phyloP scores from a whole-genome alignment of 2,329 filamentous ascomycete genomes.

The Talaromyces albobiverticillius region DNA sequence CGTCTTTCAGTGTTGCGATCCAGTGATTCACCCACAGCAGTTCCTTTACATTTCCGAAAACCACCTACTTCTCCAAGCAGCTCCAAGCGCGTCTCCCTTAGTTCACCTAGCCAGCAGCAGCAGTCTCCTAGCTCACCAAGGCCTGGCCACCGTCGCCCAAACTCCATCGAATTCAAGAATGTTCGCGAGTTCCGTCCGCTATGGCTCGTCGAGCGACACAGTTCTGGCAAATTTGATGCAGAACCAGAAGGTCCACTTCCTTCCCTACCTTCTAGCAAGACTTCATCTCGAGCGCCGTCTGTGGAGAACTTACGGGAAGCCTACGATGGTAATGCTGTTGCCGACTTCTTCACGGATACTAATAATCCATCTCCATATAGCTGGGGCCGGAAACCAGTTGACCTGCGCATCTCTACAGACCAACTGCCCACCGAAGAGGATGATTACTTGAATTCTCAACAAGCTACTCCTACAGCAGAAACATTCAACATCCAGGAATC shows the following conservation, averaged over 20 bases:
- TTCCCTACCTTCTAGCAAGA: conserved; percentile 51
- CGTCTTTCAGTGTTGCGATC: conserved; percentile 28
- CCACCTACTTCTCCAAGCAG: conserved; percentile 46
- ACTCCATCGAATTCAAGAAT: conserved; percentile 52
- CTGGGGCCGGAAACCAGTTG: conserved; percentile 25
- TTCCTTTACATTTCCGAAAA: conserved; percentile 56
- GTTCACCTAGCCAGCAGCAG: conserved; percentile 28
- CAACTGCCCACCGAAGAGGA: conserved; percentile 28
- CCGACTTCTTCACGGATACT: conserved; percentile 28
- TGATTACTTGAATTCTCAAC: conserved; percentile 60
- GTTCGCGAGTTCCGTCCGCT: conserved; percentile 73
- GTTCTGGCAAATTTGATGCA: conserved; percentile 38
- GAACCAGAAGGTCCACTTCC: conserved; percentile 44
- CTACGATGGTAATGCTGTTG: conserved; percentile 22
- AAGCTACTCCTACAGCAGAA: conserved; percentile 66
- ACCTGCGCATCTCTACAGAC: conserved; percentile 33
- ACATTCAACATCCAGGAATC: conserved; percentile 36
- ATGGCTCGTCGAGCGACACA: conserved; percentile 71
- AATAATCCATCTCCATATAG: conserved; percentile 24
- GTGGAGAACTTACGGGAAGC: conserved; percentile 37
- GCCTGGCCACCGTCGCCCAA: conserved; percentile 45
- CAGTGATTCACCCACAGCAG: conserved; percentile 50
- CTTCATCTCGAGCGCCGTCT: conserved; percentile 47
- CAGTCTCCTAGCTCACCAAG: conserved; percentile 41
- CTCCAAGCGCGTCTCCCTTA: conserved; percentile 38